Evolutionary conservation across 1,284 basidiomycete species (phyloP), one percentile per base, ranked within the genome.

Genomic region (Heterobasidion occidentale): DNA sequence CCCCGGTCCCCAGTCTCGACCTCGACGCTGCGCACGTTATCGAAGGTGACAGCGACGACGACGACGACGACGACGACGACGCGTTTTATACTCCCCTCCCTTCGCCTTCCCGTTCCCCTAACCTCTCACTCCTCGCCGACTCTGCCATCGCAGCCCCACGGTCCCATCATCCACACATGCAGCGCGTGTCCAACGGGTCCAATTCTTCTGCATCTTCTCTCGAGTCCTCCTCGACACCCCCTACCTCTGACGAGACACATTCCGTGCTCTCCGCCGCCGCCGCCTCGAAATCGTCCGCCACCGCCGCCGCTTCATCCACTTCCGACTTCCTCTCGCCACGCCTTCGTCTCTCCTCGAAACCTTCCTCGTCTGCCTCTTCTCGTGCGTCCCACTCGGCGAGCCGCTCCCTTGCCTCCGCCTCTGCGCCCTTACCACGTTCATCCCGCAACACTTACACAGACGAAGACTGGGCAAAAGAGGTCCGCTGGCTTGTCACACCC

Each of bases 381-480:
- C 20, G 33, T 6, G 9, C 27, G 15, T 19, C 14, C 33, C 36
- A 36, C 44, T n/a, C 52, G 35, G 19, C n/a, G 11, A 55, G 42
- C 50, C 50, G 27, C 48, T 48, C 45, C 54, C 38, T 35, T 56
- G 46, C 49, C 9, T 52, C 53, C 34, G 15, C 12, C 15, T 57
- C 58, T 11, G 3, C 44, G 36, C 34, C 46, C 3, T 44, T 36
- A 57, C 35, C 49, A 4, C 49, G 14, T 36, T n/a, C 27, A 69
- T 65, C 59, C 66, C 33, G 52, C 15, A 55, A 56, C 59, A 68
- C 73, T 56, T 73, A 74, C 58, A 75, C 75, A 3, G 76, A 80
- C 60, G 75, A 80, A 52, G 78, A 81, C 60, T 84, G 81, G 81
- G 77, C 81, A 12, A 80, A 76, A 63, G 84, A 87, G 58, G 81